phyloP scores from a whole-genome alignment of 306 rosid genomes.

The Prunus mume region DNA sequence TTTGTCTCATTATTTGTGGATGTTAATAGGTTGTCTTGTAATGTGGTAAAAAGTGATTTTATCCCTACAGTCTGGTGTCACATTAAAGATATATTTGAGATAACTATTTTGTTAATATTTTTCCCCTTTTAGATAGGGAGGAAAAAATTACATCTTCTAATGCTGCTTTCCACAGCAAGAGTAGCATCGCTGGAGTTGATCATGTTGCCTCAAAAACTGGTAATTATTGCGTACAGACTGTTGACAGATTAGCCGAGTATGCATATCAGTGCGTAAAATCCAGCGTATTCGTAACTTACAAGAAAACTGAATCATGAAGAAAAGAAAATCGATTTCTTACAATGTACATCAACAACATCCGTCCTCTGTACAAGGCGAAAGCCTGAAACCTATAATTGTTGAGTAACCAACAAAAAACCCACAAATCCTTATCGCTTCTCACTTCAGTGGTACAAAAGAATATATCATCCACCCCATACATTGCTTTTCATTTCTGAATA shows the following conservation, averaged over 20 bases:
- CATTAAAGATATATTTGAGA: too few relatives aligned
- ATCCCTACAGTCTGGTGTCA: too few relatives aligned
- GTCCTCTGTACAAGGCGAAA: slow-evolving; percentile 29
- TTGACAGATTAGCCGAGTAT: too few relatives aligned
- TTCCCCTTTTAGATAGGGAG: too few relatives aligned
- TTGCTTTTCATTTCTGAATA: not conserved
- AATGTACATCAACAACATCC: slow-evolving; percentile 15
- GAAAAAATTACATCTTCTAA: too few relatives aligned
- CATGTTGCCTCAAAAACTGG: not conserved
- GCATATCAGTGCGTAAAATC: too few relatives aligned
- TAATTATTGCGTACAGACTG: not conserved
- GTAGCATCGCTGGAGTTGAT: not conserved
- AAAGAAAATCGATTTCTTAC: slow-evolving; percentile 7
- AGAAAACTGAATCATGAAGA: slow-evolving; percentile 2
- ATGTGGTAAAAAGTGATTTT: too few relatives aligned
- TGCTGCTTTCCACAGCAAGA: not conserved
- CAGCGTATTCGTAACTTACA: not conserved
- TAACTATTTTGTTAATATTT: too few relatives aligned
- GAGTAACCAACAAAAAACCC: slow-evolving; percentile 19
- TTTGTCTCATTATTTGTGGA: too few relatives aligned
- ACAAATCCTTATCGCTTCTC: slow-evolving; percentile 9
- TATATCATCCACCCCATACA: slow-evolving; percentile 3
- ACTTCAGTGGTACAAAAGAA: not conserved
- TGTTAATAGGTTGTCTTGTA: too few relatives aligned
- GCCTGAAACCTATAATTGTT: slow-evolving; percentile 1